Evolutionary conservation across 768 basidiomycete genomes (phyloP).

Genomic region (Xerocomus potaroensis): DNA sequence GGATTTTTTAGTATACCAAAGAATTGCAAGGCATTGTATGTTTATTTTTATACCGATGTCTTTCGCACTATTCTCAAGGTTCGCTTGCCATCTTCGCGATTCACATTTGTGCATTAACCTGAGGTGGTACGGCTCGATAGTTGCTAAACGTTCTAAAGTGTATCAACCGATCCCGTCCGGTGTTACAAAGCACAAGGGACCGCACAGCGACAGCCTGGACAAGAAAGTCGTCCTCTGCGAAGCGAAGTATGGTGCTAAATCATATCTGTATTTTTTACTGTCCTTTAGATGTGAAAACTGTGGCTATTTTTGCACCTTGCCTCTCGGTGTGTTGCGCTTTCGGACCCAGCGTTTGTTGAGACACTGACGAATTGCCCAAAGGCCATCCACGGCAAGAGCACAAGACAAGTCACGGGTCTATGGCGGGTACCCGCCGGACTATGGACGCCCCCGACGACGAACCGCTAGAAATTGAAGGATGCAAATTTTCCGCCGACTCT

Average conservation of each 20-base stretch:
- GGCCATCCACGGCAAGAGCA: constrained; percentile 59
- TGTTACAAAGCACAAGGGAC: constrained; percentile 39
- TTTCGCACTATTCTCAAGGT: too few relatives aligned
- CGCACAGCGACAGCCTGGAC: constrained; percentile 47
- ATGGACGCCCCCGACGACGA: constrained; percentile 50
- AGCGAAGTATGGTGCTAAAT: constrained; percentile 30
- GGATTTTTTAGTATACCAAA: constrained; percentile 61
- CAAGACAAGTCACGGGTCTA: constrained; percentile 60
- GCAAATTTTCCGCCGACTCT: constrained; percentile 48
- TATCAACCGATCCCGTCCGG: constrained; percentile 41
- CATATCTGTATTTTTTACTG: not conserved
- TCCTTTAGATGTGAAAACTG: constrained; percentile 47
- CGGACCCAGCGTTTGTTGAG: fast-evolving
- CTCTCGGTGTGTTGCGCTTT: constrained; percentile 38
- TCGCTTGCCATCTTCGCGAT: not conserved
- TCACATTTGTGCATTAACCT: not conserved
- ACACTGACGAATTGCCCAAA: constrained; percentile 21
- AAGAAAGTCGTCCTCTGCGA: constrained; percentile 48
- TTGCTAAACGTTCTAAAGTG: constrained; percentile 49
- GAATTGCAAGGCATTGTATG: too few relatives aligned
- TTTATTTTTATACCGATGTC: too few relatives aligned
- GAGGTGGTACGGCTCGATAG: constrained; percentile 24
- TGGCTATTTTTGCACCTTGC: constrained; percentile 55
- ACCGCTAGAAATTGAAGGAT: constrained; percentile 50
- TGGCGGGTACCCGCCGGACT: constrained; percentile 55